A percentile compares a stretch with the other conserved stretches of the same genome.
These are phyloP conservation scores for Cryptococcus maquisensis DNA, from an alignment of 1,284 basidiomycete species.

Conservation along the genomic window DNA sequence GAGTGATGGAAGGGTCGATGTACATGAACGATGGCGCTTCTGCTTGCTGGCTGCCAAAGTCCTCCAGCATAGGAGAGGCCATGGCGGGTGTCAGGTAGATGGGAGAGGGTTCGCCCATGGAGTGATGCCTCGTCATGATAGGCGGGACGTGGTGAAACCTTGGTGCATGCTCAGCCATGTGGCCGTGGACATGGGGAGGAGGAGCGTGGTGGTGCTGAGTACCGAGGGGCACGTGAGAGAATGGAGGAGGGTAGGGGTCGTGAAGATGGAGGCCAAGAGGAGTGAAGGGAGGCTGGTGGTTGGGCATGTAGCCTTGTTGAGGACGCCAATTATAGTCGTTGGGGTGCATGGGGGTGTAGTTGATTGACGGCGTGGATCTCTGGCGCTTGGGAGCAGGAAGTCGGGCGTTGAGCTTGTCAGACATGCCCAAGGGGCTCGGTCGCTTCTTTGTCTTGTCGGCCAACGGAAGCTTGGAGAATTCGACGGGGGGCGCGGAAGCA, in stretches of 20 bases:
- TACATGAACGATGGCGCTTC: background rate
- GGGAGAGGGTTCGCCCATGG: background rate
- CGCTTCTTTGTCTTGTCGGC: background rate
- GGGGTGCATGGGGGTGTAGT: background rate
- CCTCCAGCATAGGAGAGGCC: background rate
- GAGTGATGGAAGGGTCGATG: background rate
- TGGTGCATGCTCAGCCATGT: background rate
- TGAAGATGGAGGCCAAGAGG: background rate
- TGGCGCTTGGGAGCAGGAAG: background rate
- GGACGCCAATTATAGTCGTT: background rate
- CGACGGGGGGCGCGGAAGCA: too few species aligned
- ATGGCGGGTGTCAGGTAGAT: background rate
- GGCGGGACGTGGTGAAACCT: background rate
- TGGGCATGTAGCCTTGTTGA: background rate
- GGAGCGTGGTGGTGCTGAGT: background rate
- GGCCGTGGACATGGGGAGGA: background rate
- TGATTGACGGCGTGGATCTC: background rate
- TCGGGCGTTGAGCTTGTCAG: background rate
- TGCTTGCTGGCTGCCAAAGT: background rate
- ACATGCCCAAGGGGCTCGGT: background rate
- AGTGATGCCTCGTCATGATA: background rate
- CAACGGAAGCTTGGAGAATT: too few species aligned
- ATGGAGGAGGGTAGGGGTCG: background rate
- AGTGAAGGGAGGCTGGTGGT: background rate
- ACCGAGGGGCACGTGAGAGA: background rate